phyloP scores from a whole-genome alignment of 1,284 basidiomycete genomes.

The Puccinia brachypodii region DNA sequence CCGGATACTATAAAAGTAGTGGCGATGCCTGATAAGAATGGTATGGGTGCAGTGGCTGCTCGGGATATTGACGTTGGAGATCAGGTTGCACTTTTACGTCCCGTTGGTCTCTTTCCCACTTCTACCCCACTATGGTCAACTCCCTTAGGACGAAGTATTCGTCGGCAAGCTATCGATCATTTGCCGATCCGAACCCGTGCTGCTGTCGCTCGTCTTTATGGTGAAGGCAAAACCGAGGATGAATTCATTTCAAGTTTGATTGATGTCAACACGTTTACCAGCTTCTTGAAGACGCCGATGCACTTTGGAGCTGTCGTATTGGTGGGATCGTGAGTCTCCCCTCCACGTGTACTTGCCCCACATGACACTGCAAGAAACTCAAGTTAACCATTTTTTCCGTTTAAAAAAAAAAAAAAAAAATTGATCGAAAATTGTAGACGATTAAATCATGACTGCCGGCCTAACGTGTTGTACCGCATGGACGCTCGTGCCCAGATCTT shows the following conservation, averaged over 20 bases:
- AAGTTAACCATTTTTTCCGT: too few relatives aligned
- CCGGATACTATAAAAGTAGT: conserved; percentile 9
- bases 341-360: not conserved
- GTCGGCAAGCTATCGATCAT: conserved; percentile 16
- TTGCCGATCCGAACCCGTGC: conserved; percentile 10
- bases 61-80: conserved; percentile 9
- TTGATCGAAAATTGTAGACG: not conserved
- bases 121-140: not conserved
- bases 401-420: not conserved
- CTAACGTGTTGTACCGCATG: conserved; percentile 1
- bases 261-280: conserved; percentile 8
- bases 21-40: conserved; percentile 5
- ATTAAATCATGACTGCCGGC: conserved; percentile 38
- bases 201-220: conserved; percentile 8
- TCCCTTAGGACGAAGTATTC: not conserved
- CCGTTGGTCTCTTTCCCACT: not conserved
- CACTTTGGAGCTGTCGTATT: not conserved
- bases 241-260: conserved; percentile 12
- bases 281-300: not conserved
- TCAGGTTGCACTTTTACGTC: not conserved
- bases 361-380: too few relatives aligned
- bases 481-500: not conserved
- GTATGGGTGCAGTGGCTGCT: conserved; percentile 15
- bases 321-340: not conserved
- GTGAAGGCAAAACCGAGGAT: not conserved